Base-by-base conservation (phyloP, 2,329 filamentous ascomycete genomes). In the Fusarium euwallaceae region DNA sequence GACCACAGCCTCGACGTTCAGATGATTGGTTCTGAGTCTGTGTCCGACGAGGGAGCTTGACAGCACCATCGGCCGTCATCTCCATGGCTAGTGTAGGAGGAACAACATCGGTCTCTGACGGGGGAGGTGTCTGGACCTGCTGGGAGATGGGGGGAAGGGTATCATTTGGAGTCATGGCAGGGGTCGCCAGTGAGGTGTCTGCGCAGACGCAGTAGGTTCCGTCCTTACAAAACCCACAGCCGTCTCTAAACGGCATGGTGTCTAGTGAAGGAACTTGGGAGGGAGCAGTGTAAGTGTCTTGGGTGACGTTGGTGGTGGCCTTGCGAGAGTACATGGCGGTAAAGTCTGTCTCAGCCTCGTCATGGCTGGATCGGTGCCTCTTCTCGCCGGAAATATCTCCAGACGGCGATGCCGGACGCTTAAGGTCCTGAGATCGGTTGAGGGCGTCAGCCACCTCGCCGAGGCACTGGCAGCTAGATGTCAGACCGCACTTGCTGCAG, bases 151-250 rank as follows among this genome's bases (percentile, higher is more conserved):
- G 82, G 32, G 84, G 83, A 8, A 85, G 81, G 1, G 83, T 81
- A 45, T 86, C 84, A 16, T 84, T 79, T 2, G 81, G 81, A 14
- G 84, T 82, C 76, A 84, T 83, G 61, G 83, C 82, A 1, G 84
- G 82, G 36, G 82, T 83, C 11, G 80, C 82, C 71, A 85, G 80
- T 27, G 85, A 83, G 22, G 85, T 83, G 74, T 95, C 94, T 27
- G 93, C 94, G 82, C 94, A 97, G 74, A 95, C 91, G 79, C 94
- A 97, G 77, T 94, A 94, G 1, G 92, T 95, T 6, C 93, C 93
- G 69, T 95, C 93, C 71, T 92, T 90, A 83, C 94, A 97, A 84
- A 97, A 97, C 8, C 94, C 94, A 81, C 94, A 97, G 22, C 90
- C 89, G 77, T 96, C 94, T 71, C 90, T 88, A 6, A 88, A 86